Percentiles rank a stretch among this genome's conserved stretches.
Evolutionary conservation across 2,329 filamentous ascomycete genomes (phyloP).

Genomic region (Fusarium globosum): DNA sequence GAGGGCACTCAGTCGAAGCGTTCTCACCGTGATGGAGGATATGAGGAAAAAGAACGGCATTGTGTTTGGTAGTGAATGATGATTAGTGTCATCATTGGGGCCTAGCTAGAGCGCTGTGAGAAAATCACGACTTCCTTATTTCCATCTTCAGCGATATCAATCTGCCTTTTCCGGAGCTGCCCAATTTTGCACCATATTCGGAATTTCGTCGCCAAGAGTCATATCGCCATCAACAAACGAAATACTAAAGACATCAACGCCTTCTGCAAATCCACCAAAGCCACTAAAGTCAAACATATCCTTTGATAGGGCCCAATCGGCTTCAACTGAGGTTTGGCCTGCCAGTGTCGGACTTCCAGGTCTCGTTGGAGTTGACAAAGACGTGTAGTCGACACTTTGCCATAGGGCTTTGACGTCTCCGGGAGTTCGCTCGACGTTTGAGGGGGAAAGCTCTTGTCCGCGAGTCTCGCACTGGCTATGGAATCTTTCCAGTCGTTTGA

Average conservation of each 20-base stretch:
- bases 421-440: not conserved
- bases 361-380: conserved; percentile 12
- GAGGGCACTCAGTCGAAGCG: conserved; percentile 14
- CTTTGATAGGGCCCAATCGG: not conserved
- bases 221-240: conserved; percentile 21
- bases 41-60: conserved; percentile 28
- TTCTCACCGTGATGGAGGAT: conserved; percentile 26
- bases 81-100: too few species aligned
- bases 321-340: not conserved
- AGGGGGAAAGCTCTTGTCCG: conserved; percentile 5
- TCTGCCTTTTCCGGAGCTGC: too few species aligned
- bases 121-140: conserved; percentile 43
- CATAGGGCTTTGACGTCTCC: conserved; percentile 17
- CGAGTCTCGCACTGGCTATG: conserved; percentile 7
- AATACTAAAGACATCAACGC: conserved; percentile 17
- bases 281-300: conserved; percentile 22
- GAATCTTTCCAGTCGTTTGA: conserved; percentile 12
- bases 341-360: not conserved
- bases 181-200: not conserved
- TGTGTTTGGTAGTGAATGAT: conserved; percentile 19
- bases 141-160: not conserved
- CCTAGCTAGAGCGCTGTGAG: conserved; percentile 30
- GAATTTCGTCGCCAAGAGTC: not conserved
- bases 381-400: conserved; percentile 21
- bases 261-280: conserved; percentile 16